These are phyloP conservation scores for Pseudisothecium myosuroides DNA, from an alignment of 225 moss, liverwort and hornwort genomes.

Conservation along the genomic window DNA sequence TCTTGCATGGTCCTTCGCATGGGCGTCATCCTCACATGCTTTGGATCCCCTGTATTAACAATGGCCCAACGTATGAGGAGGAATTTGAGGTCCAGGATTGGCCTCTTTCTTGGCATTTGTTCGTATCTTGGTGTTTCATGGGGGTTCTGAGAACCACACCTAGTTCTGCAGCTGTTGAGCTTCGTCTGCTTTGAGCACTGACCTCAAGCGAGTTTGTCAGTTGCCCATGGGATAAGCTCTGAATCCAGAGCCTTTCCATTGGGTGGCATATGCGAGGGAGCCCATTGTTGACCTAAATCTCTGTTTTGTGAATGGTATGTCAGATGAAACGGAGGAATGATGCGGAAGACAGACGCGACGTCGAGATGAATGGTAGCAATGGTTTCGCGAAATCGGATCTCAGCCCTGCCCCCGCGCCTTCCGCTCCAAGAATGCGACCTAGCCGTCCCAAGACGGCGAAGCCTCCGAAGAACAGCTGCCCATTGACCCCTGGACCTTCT, in stretches of 20 bases:
- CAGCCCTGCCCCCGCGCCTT: constrained; percentile 32
- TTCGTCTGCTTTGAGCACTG: background rate
- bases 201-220: background rate
- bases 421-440: constrained; percentile 44
- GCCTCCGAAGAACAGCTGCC: constrained; percentile 57
- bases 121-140: background rate
- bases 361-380: constrained; percentile 62
- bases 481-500: constrained; percentile 38
- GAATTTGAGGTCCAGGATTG: background rate
- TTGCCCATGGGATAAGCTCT: background rate
- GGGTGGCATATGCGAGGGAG: background rate
- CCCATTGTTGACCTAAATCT: background rate
- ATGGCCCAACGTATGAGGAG: background rate
- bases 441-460: constrained; percentile 56
- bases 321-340: constrained; percentile 54
- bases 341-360: constrained; percentile 33
- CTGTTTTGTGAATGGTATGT: background rate
- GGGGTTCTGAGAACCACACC: background rate
- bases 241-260: background rate
- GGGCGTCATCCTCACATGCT: background rate
- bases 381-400: constrained; percentile 34
- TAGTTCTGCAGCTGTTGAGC: background rate
- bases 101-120: constrained; percentile 1
- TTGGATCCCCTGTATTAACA: background rate
- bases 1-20: background rate